phyloP scores from a whole-genome alignment of 768 basidiomycete species.

The Boletus fagicola region DNA sequence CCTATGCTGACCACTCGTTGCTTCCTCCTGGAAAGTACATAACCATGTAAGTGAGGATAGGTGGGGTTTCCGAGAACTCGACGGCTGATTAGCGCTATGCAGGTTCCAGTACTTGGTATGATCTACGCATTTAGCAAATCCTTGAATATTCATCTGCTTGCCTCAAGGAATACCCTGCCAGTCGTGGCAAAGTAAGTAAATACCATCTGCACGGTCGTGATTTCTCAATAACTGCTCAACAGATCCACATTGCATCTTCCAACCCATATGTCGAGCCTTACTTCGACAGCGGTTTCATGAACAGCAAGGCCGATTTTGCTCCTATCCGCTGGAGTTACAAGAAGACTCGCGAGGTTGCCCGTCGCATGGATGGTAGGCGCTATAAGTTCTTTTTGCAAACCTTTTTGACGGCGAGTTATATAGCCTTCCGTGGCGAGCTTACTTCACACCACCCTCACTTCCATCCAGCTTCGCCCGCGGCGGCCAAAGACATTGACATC shows the following conservation, averaged over 20 bases:
- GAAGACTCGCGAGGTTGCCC: conserved; percentile 69
- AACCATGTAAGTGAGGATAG: conserved; percentile 47
- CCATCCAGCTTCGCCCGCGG: conserved; percentile 66
- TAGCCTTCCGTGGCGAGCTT: conserved; percentile 70
- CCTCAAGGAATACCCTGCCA: conserved; percentile 60
- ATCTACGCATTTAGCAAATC: background rate
- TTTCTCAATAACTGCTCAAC: background rate
- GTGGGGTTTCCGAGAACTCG: conserved; percentile 22
- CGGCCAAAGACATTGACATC: conserved; percentile 61
- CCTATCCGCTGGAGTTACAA: conserved; percentile 78
- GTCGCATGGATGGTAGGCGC: conserved; percentile 62
- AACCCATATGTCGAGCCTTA: conserved; percentile 62
- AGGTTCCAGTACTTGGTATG: conserved; percentile 57
- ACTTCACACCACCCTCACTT: conserved; percentile 73
- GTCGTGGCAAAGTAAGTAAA: conserved; percentile 57
- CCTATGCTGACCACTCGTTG: conserved; percentile 68
- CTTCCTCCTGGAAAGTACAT: conserved; percentile 72
- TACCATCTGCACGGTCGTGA: too few species aligned
- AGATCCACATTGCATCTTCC: conserved; percentile 62
- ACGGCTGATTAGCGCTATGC: background rate
- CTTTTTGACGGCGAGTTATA: background rate
- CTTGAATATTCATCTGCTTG: background rate
- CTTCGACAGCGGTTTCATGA: conserved; percentile 80
- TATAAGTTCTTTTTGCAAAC: background rate
- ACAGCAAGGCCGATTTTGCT: conserved; percentile 73